Percentiles rank a stretch among this genome's conserved stretches.
Evolutionary conservation across 768 basidiomycete species (phyloP).

Genomic region (Tylopilus rubrobrunneus): DNA sequence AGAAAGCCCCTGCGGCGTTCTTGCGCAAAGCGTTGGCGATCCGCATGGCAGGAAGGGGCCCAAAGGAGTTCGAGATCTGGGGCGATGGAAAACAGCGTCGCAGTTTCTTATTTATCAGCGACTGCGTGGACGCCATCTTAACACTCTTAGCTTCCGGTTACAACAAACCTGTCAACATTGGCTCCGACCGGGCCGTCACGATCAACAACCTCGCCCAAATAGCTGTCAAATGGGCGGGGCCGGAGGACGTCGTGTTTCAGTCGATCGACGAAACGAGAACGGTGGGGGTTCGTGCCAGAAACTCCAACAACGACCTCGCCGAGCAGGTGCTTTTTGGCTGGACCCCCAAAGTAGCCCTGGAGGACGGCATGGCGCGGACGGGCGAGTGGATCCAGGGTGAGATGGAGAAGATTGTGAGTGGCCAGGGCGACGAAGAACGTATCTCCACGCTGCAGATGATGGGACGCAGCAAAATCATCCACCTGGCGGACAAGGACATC

Average conservation of each 20-base stretch:
- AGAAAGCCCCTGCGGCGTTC: slow-evolving; percentile 57
- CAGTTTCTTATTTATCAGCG: slow-evolving; percentile 54
- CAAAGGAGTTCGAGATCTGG: slow-evolving; percentile 48
- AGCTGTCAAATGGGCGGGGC: slow-evolving; percentile 33
- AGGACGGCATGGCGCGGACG: slow-evolving; percentile 46
- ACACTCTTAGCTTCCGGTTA: slow-evolving; percentile 39
- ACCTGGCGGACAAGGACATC: slow-evolving; percentile 32
- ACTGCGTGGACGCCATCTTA: slow-evolving; percentile 50
- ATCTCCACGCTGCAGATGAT: slow-evolving; percentile 20
- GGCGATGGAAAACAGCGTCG: slow-evolving; percentile 51
- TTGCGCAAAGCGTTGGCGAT: slow-evolving; percentile 48
- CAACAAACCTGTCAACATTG: slow-evolving; percentile 44
- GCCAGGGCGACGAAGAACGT: slow-evolving; percentile 7
- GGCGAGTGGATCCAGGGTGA: slow-evolving; percentile 45
- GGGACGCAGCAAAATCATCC: slow-evolving; percentile 36
- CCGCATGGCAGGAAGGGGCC: slow-evolving; percentile 1
- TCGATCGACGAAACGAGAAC: slow-evolving; percentile 29
- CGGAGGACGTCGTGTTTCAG: slow-evolving; percentile 31
- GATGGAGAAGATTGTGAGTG: slow-evolving; percentile 25
- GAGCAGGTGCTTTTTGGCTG: slow-evolving; percentile 33
- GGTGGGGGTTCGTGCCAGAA: slow-evolving; percentile 47
- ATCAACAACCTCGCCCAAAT: slow-evolving; percentile 41
- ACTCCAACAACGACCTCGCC: slow-evolving; percentile 46
- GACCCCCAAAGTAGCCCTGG: slow-evolving; percentile 38
- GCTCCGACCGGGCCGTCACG: slow-evolving; percentile 42